Base-by-base conservation (phyloP, 148 eudicot genomes). In the Rhododendron ferrugineum region DNA sequence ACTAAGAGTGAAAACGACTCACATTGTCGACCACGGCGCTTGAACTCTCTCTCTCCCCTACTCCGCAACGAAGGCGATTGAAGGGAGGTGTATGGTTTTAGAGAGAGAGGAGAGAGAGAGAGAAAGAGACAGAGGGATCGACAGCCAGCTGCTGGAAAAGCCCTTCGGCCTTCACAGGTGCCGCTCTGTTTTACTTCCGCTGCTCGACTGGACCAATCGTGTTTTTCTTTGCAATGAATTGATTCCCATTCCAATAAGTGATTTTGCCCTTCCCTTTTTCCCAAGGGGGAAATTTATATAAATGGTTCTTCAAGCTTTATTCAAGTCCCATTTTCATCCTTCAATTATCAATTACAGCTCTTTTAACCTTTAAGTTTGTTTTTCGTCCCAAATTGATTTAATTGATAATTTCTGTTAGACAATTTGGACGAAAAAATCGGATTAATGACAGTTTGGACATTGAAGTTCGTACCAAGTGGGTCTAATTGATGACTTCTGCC, bases 31-130 rank as follows among this genome's bases (percentile, higher is more conserved):
- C 14, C 42, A 46, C 60, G 77, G 49, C 42, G 60, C 7, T 68
- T 44, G 8, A 68, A 30, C 42, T 66, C 78, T 18, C 75, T 68
- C 78, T 73, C 22, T 32, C 32, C 37, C 16, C 52, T 18, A 26
- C 70, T 62, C 76, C 28, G 34, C 42, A 46, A 47, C 81, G 58
- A 46, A n/a, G 81, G 49, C 16, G 64, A 28, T 37, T 20, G 46
- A 26, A 42, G 52, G 1, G 26, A 37, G 28, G n/a, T 5, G 26
- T 11, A 26, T 14, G 42, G 11, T 77, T 10, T 5, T 37, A 3
- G n/a, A 36, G 79, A 58, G 83, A 81, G 83, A 81, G 26, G 70
- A 81, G 40, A 3, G 82, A 56, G 30, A 56, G 66, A 80, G 70
- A 23, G 66, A 22, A 46, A 54, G 20, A 52, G 84, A 11, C 15